Base-by-base conservation (phyloP, 495 filamentous ascomycete species). In the Penicillium soppii region DNA sequence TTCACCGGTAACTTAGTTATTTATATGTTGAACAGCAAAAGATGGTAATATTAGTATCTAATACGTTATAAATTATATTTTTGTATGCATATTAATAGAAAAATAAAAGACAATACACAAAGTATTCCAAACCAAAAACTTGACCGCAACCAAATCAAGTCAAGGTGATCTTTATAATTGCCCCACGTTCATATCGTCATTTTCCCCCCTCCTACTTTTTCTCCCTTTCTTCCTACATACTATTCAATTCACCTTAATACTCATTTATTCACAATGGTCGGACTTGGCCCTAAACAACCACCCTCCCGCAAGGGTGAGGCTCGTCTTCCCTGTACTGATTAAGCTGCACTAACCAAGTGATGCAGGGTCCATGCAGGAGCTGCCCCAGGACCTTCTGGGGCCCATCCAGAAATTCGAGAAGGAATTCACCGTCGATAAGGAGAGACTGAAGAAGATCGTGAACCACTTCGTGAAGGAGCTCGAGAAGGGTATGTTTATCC, bases 401-500 rank as follows among this genome's bases (percentile, higher is more conserved):
- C 87, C 96, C 70, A 94, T 97, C 68, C 82, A 90, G 69, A 71
- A 82, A 21, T 80, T 97, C 33, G 94, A 98, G 74, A 78, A 89
- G n/a, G 65, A 82, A 16, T 98, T 98, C 72, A 87, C 85, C 13
- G 82, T 97, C 37, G 84, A 88, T 57, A 78, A 73, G 2, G 72
- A 79, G 12, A 95, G 89, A 73, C 82, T 97, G 15, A 97, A 96
- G 81, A 62, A 86, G 67, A 88, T 98, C 54, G 91, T 92, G 26
- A 77, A 84, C 41, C 91, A 94, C 63, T 98, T 97, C 69, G 80
- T 91, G 33, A 81, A 80, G 42, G 94, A 98, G 76, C 84, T 98
- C 47, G 81, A 83, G 51, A 95, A 92, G 74, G 91, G 90, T 91
- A 68, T 19, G 33, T 17, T 19, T 4, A 37, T 15, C 41, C 27